Evolutionary conservation across 2,329 filamentous ascomycete species (phyloP), one percentile per base, ranked within the genome.

Genomic region (Arachnomyces sp.): DNA sequence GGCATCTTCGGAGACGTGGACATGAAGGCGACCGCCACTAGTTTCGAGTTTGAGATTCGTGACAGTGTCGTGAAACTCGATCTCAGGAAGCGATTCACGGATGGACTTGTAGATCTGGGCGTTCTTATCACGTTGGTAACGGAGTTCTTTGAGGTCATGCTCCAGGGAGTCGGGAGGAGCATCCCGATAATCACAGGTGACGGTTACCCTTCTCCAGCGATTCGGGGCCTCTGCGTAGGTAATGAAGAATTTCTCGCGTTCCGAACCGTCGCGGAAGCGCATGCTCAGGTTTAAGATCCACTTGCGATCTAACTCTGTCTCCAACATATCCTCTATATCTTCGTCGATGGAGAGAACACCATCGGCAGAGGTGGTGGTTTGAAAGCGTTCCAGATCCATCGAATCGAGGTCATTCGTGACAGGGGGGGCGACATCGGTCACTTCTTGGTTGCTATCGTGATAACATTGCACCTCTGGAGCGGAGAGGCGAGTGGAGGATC

Each of bases 281-380:
- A 98, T 95, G 64, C 88, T 95, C 44, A 96, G 74, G 57, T 98
- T 98, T 51, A 98, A 71, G 44, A 98, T 96, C 92, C 92, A 98
- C 55, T 77, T 81, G 45, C 73, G 77, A 55, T 95, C 88, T 40
- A 95, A 73, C 61, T 96, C 90, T 47, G 84, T 78, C 48, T 83
- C 78, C 49, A 94, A 74, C 52, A 56, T 51, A 36, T 62, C 58
- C 39, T 60, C 57, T 35, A 57, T 50, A 15, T 53, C 47, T 20
- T 50, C 47, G 13, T 43, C 44, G 29, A 42, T 40, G 13, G 38
- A 38, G 34, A 43, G 43, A 9, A 77, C 70, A 38, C 71, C 67
- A 39, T 83, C 77, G 53, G 84, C 75, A 12, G 55, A 47, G 37
- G 43, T 33, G 42, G 40, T 49, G 54, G 31, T 49, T 54, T 39